Conservation (phyloP, 2,329 filamentous ascomycete genomes). For the Diaporthe eres region DNA sequence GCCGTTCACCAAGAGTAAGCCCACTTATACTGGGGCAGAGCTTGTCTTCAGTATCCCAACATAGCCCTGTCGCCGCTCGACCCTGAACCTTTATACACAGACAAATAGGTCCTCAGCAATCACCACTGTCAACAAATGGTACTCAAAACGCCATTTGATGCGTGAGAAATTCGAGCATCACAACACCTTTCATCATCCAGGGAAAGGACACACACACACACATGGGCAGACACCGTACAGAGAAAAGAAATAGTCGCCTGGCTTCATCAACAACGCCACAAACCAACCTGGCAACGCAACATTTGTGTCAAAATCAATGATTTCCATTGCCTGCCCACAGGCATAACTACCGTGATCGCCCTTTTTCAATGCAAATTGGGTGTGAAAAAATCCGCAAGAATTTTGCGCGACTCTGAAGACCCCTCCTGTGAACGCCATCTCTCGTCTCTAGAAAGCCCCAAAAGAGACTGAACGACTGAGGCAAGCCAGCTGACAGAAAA, state of each 20-base stretch:
- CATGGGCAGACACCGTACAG: not conserved
- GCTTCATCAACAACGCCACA: not conserved
- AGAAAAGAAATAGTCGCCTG: not conserved
- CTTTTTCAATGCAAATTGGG: not conserved
- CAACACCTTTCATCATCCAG: not conserved
- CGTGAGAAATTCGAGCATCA: not conserved
- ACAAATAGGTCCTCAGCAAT: not conserved
- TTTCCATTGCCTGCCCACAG: slow-evolving; percentile 28
- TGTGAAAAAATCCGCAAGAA: not conserved
- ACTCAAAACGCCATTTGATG: not conserved
- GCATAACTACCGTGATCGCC: slow-evolving; percentile 4
- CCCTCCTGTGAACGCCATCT: slow-evolving; percentile 5
- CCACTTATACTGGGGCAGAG: too few relatives aligned
- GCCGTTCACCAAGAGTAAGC: not conserved
- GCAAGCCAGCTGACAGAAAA: not conserved
- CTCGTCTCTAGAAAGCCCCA: not conserved
- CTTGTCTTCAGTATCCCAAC: not conserved
- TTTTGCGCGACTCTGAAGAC: too few relatives aligned
- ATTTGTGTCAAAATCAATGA: slow-evolving; percentile 4
- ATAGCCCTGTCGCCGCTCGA: too few relatives aligned
- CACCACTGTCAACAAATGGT: not conserved
- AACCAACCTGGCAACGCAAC: slow-evolving; percentile 12
- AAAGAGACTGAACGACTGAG: not conserved
- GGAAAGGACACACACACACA: not conserved
- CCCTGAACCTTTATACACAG: not conserved